phyloP scores from a whole-genome alignment of 2,329 filamentous ascomycete genomes.

The Erysiphe pulchra region DNA sequence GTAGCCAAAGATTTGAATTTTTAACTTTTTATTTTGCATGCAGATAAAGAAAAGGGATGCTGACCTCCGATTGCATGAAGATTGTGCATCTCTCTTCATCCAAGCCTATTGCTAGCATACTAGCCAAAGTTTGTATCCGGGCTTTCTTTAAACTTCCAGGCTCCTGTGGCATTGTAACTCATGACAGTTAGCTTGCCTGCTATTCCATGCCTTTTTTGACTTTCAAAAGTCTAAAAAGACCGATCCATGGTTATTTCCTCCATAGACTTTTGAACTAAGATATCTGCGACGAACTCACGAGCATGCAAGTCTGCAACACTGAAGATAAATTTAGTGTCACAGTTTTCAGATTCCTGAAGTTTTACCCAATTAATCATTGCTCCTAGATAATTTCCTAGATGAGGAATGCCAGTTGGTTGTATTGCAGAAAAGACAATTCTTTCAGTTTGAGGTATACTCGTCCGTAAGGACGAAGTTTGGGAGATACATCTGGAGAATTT shows the following conservation, averaged over 20 bases:
- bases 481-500: no score
- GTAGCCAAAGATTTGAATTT: background rate
- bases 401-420: constrained; percentile 81
- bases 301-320: constrained; percentile 81
- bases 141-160: constrained; percentile 31
- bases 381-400: constrained; percentile 86
- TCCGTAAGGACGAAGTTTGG: no score
- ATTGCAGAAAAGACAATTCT: constrained; percentile 72
- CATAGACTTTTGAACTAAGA: background rate
- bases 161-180: constrained; percentile 50
- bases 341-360: constrained; percentile 38
- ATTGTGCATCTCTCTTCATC: constrained; percentile 51
- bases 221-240: no score
- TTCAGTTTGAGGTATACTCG: background rate
- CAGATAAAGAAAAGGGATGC: background rate
- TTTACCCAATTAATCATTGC: constrained; percentile 68
- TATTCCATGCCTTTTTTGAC: no score
- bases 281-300: background rate
- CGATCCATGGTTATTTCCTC: no score
- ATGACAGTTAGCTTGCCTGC: background rate
- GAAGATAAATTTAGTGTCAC: constrained; percentile 42
- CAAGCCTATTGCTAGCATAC: constrained; percentile 61
- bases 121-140: constrained; percentile 52
- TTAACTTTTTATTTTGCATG: background rate
- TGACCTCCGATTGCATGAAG: constrained; percentile 58